Evolutionary conservation across 2,329 filamentous ascomycete species (phyloP), one percentile per base, ranked within the genome.

Genomic region (Penicillium sp.): DNA sequence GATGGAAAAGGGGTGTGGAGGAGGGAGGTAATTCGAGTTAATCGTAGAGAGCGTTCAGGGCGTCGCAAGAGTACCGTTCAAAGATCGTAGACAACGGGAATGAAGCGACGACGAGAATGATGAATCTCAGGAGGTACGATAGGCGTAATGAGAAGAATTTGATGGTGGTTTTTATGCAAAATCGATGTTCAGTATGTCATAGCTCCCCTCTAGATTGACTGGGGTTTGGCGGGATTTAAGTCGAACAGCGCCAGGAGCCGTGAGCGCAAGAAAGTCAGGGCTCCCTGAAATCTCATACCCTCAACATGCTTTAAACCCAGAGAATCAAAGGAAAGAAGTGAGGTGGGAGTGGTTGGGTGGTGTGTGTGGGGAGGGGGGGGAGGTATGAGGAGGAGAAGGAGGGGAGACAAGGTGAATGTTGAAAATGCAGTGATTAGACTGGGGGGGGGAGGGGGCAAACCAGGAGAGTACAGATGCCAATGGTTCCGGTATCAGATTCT

Each of bases 231-330:
- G 52, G 56, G 53, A 60, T 67, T 60, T 58, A 60, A 60, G 60
- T 55, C 57, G 63, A 64, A 65, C 63, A 67, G 70, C 66, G 71
- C 69, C 66, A 71, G 70, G 67, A 72, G 72, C 69, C 68, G 66
- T 71, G 69, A 71, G 72, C 72, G 72, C 72, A 73, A 71, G 62
- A 64, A 72, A 71, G 61, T 68, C 67, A 69, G 61, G 70, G 69
- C 68, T 69, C 66, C 70, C 64, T 69, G 67, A 55, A 59, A 62
- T 64, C 66, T 72, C 71, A 75, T 75, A 67, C 65, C 71, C 70
- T 74, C 68, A 71, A 63, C 71, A 75, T 75, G 56, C 65, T 71
- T 62, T 59, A 33, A n/a, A 50, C 14, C 29, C 31, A 46, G 18
- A 31, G 42, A 45, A 19, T n/a, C 29, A 46, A 18, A 44, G 16